Conservation (phyloP, 306 rosid genomes). For the Vigna reflexopilosa region DNA sequence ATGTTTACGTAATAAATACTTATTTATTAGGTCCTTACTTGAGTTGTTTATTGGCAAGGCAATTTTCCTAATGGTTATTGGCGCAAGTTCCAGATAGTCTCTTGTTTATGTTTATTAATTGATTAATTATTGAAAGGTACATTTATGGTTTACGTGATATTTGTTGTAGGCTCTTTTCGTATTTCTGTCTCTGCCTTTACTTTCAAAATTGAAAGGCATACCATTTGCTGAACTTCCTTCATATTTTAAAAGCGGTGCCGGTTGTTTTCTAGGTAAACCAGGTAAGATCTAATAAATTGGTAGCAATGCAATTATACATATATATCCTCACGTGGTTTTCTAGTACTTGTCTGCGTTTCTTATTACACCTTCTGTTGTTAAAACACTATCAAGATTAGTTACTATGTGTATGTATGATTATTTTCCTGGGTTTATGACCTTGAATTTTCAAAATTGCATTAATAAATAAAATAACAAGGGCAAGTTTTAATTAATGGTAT, state of each 20-base stretch:
- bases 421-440: conserved; percentile 8
- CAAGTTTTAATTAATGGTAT: neutral
- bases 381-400: too few relatives aligned
- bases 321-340: too few relatives aligned
- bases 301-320: conserved; percentile 1
- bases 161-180: conserved; percentile 76
- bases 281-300: conserved; percentile 50
- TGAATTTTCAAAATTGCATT: neutral
- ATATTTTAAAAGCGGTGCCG: conserved; percentile 75
- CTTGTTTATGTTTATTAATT: conserved; percentile 28
- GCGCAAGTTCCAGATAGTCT: neutral
- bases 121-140: conserved; percentile 9
- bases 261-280: conserved; percentile 70
- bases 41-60: neutral
- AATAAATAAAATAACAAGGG: conserved; percentile 4
- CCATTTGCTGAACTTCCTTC: conserved; percentile 72
- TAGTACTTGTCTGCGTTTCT: too few relatives aligned
- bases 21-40: neutral
- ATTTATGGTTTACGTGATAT: conserved; percentile 35
- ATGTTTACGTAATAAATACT: neutral
- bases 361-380: too few relatives aligned
- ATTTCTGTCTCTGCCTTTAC: conserved; percentile 74
- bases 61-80: conserved; percentile 24
- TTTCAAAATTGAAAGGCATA: conserved; percentile 72
- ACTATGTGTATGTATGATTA: too few relatives aligned